Evolutionary conservation across 257 asterid species (phyloP).

Genomic region (Pogostemon cablin): DNA sequence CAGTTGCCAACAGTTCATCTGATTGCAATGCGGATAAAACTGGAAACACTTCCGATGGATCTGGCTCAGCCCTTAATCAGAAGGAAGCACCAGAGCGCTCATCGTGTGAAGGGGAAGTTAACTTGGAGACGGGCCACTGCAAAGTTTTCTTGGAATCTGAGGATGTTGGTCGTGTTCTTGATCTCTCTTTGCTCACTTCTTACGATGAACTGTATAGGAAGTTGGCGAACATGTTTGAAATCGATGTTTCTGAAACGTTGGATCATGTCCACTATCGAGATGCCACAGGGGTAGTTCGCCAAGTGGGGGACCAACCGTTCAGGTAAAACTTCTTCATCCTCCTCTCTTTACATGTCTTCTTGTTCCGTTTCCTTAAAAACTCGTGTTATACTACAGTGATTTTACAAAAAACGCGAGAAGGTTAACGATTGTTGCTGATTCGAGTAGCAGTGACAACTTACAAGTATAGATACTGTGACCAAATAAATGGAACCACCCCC

Average conservation of each 20-base stretch:
- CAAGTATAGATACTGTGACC: slow-evolving; percentile 42
- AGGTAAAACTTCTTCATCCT: slow-evolving; percentile 45
- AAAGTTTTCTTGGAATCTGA: slow-evolving; percentile 84
- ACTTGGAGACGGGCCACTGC: slow-evolving; percentile 63
- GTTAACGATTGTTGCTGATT: slow-evolving; percentile 60
- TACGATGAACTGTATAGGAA: slow-evolving; percentile 63
- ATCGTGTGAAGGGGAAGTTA: slow-evolving; percentile 49
- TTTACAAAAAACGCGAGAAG: slow-evolving; percentile 59
- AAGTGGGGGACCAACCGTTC: slow-evolving; percentile 68
- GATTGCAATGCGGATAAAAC: slow-evolving; percentile 50
- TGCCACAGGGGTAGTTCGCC: slow-evolving; percentile 52
- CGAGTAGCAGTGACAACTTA: slow-evolving; percentile 63
- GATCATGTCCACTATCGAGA: slow-evolving; percentile 61
- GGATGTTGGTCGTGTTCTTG: slow-evolving; percentile 75
- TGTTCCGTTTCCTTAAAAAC: not conserved
- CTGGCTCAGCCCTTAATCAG: slow-evolving; percentile 46
- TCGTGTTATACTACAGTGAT: slow-evolving; percentile 48
- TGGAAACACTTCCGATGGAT: slow-evolving; percentile 56
- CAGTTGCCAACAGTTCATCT: slow-evolving; percentile 50
- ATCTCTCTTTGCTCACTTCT: slow-evolving; percentile 66
- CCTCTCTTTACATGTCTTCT: not conserved
- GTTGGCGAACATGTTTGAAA: slow-evolving; percentile 61
- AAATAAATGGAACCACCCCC: not conserved
- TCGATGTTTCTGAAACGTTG: slow-evolving; percentile 53
- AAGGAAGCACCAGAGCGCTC: slow-evolving; percentile 42